A percentile compares a stretch with the other conserved stretches of the same genome.
phyloP scores from a whole-genome alignment of 371 early-diverging fungal species.

The Mucor piriformis region DNA sequence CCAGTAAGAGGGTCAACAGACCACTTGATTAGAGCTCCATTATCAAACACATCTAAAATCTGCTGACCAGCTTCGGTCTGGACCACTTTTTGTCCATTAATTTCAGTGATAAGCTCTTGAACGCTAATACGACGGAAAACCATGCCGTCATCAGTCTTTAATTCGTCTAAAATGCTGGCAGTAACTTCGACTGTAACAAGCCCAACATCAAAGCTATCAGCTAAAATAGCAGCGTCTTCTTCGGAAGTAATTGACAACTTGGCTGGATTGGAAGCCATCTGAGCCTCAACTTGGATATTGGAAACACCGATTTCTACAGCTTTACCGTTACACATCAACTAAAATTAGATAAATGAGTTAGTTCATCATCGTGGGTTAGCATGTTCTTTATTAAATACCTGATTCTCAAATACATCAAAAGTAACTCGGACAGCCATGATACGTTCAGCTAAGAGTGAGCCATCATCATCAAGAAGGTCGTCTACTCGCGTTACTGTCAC shows the following conservation, averaged over 20 bases:
- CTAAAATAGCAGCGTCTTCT: conserved; percentile 53
- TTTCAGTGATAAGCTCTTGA: conserved; percentile 65
- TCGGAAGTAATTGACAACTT: conserved; percentile 52
- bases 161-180: conserved; percentile 56
- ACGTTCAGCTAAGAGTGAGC: conserved; percentile 66
- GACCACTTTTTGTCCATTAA: conserved; percentile 70
- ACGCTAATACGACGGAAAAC: conserved; percentile 62
- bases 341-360: conserved; percentile 5
- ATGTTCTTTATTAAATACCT: conserved; percentile 32
- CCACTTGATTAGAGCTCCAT: conserved; percentile 48
- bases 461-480: conserved; percentile 69
- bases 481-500: conserved; percentile 75
- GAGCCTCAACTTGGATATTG: conserved; percentile 64
- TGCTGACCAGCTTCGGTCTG: conserved; percentile 74
- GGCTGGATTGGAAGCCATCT: conserved; percentile 49
- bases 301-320: conserved; percentile 62
- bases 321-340: conserved; percentile 62
- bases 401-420: conserved; percentile 68
- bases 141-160: conserved; percentile 58
- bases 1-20: conserved; percentile 48
- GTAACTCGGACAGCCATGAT: conserved; percentile 67
- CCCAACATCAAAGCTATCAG: conserved; percentile 66
- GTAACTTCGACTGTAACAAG: conserved; percentile 72
- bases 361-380: neutral
- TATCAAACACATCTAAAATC: conserved; percentile 62